Base-by-base conservation (phyloP, 495 filamentous ascomycete species). In the Penicillium tannophilum region DNA sequence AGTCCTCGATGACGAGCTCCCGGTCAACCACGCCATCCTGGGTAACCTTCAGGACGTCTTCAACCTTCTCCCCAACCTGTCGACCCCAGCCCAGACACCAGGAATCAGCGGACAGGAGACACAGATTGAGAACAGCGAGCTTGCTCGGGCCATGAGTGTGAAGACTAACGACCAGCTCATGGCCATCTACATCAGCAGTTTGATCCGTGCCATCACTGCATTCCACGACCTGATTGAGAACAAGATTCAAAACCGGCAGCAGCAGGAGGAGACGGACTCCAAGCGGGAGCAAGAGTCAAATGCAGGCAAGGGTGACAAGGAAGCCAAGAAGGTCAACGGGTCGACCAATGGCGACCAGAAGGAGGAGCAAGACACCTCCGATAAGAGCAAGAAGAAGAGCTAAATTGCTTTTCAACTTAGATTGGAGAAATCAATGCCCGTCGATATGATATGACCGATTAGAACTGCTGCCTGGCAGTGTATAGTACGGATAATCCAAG, bases 171-270 rank as follows among this genome's bases (percentile, higher is more conserved):
- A 98, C 73, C 94, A 98, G 79, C 82, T 98, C 59, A 97, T 98
- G 87, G 86, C 92, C 41, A 98, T 98, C 70, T 98, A 98, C 72
- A 81, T 98, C 56, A 93, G 90, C 75, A 94, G 90, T 75, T 78
- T 98, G 78, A 97, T 98, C 76, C 86, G 94, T 42, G 95, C 95
- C 31, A 98, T 98, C 67, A 98, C 94, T 8, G 95, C 94, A 14
- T 98, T 98, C 86, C 94, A 98, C 72, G 94, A 98, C 74, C 78
- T 98, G 61, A 98, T 98, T 66, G 94, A 98, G 82, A 98, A 98
- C 78, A 98, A 98, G 87, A 96, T 98, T 60, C 94, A 98, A 79
- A 98, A 98, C 78, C 79, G 93, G 65, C 93, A 97, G 77, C 90
- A 93, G 71, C 91, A 95, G 74, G 94, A 97, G 69, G 94, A 98